Base-by-base conservation (phyloP, 2,329 filamentous ascomycete genomes). In the Ascochyta fabae region DNA sequence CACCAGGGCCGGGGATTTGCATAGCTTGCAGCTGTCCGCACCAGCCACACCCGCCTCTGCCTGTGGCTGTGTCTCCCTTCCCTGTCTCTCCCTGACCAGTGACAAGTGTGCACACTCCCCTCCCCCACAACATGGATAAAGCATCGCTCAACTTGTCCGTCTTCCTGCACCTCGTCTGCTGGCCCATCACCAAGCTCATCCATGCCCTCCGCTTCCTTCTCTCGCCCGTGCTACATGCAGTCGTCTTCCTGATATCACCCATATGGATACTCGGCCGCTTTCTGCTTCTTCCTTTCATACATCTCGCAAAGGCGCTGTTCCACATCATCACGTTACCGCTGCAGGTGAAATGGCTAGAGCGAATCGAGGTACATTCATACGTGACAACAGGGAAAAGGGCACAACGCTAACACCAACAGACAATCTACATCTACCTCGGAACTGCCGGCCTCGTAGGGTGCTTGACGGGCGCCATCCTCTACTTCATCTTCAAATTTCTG, bases 381-480 rank as follows among this genome's bases (percentile, higher is more conserved):
- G 15, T 12, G 5, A 35, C 3, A n/a, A 9, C 12, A 44, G 16
- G 23, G 3, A 4, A 15, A 3, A 34, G 23, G 12, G n/a, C 16
- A 24, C 4, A 22, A 3, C 5, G 19, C 49, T 53, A 40, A 58
- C 6, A 12, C 36, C 27, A 16, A 22, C 61, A 81, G 78, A 79
- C 78, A 7, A 65, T 82, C 39, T 82, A 80, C 68, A 81, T 83
- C 67, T 88, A 82, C 66, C 79, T 92, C 42, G 86, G 86, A 44
- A 82, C 86, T 23, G 91, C 90, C 7, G 81, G 84, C 29, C 74
- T 90, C 16, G 80, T 91, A 48, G 91, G 91, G n/a, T 76, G 87
- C 48, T 46, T 85, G 10, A 78, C 86, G 26, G 90, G 89, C 47
- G 73, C 86, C 46, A 61, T 84, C 16, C 73, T 92, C 39, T 82